Evolutionary conservation across 2,329 filamentous ascomycete species (phyloP).

Genomic region (Hypoxylon sp.): DNA sequence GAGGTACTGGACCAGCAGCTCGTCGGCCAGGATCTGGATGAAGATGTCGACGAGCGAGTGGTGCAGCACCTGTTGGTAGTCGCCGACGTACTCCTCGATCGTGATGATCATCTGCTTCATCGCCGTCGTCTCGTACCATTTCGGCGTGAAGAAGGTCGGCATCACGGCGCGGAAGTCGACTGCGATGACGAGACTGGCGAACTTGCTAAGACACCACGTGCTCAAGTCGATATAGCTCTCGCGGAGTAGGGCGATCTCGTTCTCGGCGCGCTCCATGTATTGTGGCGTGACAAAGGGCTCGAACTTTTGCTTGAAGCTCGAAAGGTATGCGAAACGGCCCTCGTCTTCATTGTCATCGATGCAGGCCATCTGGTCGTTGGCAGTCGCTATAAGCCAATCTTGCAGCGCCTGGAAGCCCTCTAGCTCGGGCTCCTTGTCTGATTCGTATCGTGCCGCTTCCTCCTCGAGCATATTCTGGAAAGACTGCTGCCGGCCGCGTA

Average conservation of each 20-base stretch:
- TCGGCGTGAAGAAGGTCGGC: slow-evolving; percentile 88
- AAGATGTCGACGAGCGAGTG: slow-evolving; percentile 91
- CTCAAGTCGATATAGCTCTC: slow-evolving; percentile 96
- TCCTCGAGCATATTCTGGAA: slow-evolving; percentile 92
- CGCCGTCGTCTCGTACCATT: slow-evolving; percentile 87
- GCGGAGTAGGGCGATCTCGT: slow-evolving; percentile 80
- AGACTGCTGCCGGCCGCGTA: slow-evolving; percentile 83
- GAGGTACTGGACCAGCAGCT: slow-evolving; percentile 89
- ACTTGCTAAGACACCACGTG: slow-evolving; percentile 90
- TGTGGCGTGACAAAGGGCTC: slow-evolving; percentile 82
- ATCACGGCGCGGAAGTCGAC: slow-evolving; percentile 90
- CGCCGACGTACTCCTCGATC: slow-evolving; percentile 92
- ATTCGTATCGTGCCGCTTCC: slow-evolving; percentile 81
- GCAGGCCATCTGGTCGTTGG: slow-evolving; percentile 98
- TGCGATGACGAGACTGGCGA: slow-evolving; percentile 87
- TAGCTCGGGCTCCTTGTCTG: slow-evolving; percentile 65
- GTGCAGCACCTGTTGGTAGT: slow-evolving; percentile 88
- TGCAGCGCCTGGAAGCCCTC: slow-evolving; percentile 83
- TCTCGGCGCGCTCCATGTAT: slow-evolving; percentile 80
- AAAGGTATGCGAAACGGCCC: slow-evolving; percentile 82
- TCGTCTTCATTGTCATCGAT: slow-evolving; percentile 91
- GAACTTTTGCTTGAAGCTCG: slow-evolving; percentile 86
- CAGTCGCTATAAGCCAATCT: slow-evolving; percentile 96
- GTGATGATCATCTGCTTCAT: slow-evolving; percentile 96
- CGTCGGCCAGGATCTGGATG: slow-evolving; percentile 91